These are phyloP conservation scores for Trichoderma endophyticum DNA, from an alignment of 2,329 filamentous ascomycete genomes.

Conservation along the genomic window DNA sequence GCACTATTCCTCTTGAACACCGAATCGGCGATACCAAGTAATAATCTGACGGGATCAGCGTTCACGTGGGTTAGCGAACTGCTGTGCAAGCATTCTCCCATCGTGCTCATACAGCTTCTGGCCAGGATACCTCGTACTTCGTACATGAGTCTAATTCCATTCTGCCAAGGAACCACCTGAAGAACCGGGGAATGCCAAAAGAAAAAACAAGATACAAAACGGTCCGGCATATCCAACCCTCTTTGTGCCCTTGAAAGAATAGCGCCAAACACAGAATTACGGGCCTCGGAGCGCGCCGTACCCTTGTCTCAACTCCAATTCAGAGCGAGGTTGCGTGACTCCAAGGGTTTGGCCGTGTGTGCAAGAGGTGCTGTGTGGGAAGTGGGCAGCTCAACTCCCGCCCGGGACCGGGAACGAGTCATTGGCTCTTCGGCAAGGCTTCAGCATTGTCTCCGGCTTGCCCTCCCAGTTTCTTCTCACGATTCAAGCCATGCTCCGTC, in stretches of 20 bases:
- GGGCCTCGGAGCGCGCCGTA: conserved; percentile 8
- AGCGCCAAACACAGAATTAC: neutral
- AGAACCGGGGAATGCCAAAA: neutral
- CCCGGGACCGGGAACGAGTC: neutral
- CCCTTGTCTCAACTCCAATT: neutral
- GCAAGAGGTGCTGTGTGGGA: neutral
- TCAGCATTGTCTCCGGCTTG: neutral
- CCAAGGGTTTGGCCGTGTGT: neutral
- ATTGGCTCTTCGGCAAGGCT: neutral
- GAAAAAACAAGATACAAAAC: neutral
- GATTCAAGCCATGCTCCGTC: neutral
- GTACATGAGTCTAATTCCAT: neutral
- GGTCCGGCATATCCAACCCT: neutral
- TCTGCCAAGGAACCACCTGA: neutral
- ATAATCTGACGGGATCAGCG: conserved; percentile 5
- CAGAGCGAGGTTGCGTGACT: neutral
- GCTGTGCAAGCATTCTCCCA: neutral
- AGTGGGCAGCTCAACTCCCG: neutral
- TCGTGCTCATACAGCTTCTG: neutral
- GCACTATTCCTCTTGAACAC: neutral
- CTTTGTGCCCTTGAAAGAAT: neutral
- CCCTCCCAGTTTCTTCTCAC: neutral
- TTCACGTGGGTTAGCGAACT: conserved; percentile 1
- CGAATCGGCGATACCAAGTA: neutral
- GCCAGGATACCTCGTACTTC: neutral